Percentiles rank a stretch among this genome's conserved stretches.
Conservation (phyloP, 2,329 filamentous ascomycete genomes). For the Onygenales sp. region DNA sequence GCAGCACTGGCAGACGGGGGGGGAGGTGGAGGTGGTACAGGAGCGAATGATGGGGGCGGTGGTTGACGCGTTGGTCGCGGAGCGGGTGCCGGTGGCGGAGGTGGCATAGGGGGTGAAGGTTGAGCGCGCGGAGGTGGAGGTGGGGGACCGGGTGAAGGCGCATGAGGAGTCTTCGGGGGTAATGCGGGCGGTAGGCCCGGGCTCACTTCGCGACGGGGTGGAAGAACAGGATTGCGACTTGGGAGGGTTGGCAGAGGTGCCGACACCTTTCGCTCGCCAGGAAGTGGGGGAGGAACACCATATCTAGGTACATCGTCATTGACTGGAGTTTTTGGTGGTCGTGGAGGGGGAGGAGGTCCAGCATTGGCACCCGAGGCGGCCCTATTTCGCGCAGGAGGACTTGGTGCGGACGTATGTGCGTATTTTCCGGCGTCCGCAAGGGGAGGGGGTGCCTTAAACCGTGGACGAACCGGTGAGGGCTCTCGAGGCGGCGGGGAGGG, state of each 20-base stretch:
- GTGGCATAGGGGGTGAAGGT: conserved; percentile 28
- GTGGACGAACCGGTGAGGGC: conserved; percentile 59
- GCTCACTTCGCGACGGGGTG: conserved; percentile 46
- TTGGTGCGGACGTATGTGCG: conserved; percentile 46
- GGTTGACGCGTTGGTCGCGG: conserved; percentile 25
- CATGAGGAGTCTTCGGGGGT: conserved; percentile 34
- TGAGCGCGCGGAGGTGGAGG: conserved; percentile 21
- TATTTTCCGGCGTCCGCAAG: conserved; percentile 84
- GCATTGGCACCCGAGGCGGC: conserved; percentile 42
- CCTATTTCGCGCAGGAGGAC: conserved; percentile 39
- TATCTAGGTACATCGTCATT: conserved; percentile 59
- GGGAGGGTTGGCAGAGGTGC: conserved; percentile 68
- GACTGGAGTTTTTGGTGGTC: conserved; percentile 56
- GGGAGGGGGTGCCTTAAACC: conserved; percentile 78
- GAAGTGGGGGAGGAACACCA: conserved; percentile 70
- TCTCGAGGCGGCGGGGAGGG: conserved; percentile 53
- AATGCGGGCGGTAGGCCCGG: conserved; percentile 41
- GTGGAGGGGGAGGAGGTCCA: conserved; percentile 53
- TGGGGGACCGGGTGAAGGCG: conserved; percentile 41
- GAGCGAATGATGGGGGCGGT: conserved; percentile 15
- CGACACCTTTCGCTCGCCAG: conserved; percentile 52
- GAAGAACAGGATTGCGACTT: conserved; percentile 59
- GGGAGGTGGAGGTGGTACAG: conserved; percentile 38
- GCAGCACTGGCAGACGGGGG: conserved; percentile 32
- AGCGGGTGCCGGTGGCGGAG: conserved; percentile 32